Base-by-base conservation (phyloP, 176 grass and related monocot genomes). In the Pontederia paniculata region DNA sequence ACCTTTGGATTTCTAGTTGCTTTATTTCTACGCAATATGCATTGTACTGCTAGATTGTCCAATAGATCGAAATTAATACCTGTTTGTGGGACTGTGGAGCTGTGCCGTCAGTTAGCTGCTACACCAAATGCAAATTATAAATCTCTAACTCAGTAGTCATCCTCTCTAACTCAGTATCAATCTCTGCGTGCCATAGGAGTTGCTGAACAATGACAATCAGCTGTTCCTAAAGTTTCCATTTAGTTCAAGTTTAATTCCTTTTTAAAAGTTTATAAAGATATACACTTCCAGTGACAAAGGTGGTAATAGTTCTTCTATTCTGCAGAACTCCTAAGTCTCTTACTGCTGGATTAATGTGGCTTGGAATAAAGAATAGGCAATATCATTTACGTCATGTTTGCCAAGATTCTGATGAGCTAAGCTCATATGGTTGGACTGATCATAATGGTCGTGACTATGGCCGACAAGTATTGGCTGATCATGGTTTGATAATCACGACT, bases 341-440 rank as follows among this genome's bases (percentile, higher is more conserved):
- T 52, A 90, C 90, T 77, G 80, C 88, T 69, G 93, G 93, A 41
- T 60, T 97, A 54, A 97, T 97, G 93, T 97, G 93, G 93, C 77
- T 97, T 76, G 74, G 71, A 65, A 79, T 87, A 69, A 81, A 82
- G 79, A 77, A 97, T 64, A 83, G 77, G 15, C 93, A 88, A 44
- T 90, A 88, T 75, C 71, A 74, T 81, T 69, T 97, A 55, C 93
- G 86, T 28, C 86, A 97, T 55, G 83, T 90, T 75, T 97, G 93
- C 55, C 82, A 96, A 80, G 86, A 97, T 83, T 90, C 86, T 66
- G 93, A 97, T 58, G 86, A 78, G 42, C 93, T 97, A 59, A 87
- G 69, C 60, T 81, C 74, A 58, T 97, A 88, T 61, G 86, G 93
- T 43, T 91, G 93, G 93, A 76, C 31, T 52, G 72, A 86, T 75